These are phyloP conservation scores for Pichia phayaonensis DNA, from an alignment of 805 yeast species.

Conservation along the genomic window DNA sequence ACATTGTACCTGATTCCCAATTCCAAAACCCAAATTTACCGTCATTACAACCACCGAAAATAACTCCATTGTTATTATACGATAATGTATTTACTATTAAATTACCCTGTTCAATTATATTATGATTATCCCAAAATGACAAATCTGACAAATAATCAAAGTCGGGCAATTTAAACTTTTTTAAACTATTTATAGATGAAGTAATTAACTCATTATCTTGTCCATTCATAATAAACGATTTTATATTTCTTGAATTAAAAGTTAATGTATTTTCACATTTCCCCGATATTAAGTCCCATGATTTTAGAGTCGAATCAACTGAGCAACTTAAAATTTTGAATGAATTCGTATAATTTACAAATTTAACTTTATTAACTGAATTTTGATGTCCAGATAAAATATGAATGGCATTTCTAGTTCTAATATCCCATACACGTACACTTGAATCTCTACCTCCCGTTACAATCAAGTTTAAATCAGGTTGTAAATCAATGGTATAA, in stretches of 20 bases:
- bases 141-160: slow-evolving; percentile 54
- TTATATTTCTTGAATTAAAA: slow-evolving; percentile 75
- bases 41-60: slow-evolving; percentile 79
- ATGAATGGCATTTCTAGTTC: slow-evolving; percentile 68
- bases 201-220: slow-evolving; percentile 67
- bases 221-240: slow-evolving; percentile 66
- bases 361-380: slow-evolving; percentile 60
- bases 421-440: slow-evolving; percentile 88
- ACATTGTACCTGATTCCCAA: slow-evolving; percentile 59
- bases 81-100: slow-evolving; percentile 61
- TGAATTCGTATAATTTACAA: slow-evolving; percentile 51
- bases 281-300: slow-evolving; percentile 90
- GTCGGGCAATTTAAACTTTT: slow-evolving; percentile 77
- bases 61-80: slow-evolving; percentile 50
- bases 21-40: slow-evolving; percentile 76
- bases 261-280: slow-evolving; percentile 65
- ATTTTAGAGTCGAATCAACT: slow-evolving; percentile 72
- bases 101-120: slow-evolving; percentile 27
- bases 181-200: slow-evolving; percentile 73
- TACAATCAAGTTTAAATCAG: slow-evolving; percentile 72
- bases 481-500: slow-evolving; percentile 77
- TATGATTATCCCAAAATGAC: slow-evolving; percentile 36
- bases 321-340: slow-evolving; percentile 85
- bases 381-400: slow-evolving; percentile 75
- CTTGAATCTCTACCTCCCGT: slow-evolving; percentile 88